Conservation (phyloP, 176 grass and related monocot genomes). For the Hsuehochloa calcarea region DNA sequence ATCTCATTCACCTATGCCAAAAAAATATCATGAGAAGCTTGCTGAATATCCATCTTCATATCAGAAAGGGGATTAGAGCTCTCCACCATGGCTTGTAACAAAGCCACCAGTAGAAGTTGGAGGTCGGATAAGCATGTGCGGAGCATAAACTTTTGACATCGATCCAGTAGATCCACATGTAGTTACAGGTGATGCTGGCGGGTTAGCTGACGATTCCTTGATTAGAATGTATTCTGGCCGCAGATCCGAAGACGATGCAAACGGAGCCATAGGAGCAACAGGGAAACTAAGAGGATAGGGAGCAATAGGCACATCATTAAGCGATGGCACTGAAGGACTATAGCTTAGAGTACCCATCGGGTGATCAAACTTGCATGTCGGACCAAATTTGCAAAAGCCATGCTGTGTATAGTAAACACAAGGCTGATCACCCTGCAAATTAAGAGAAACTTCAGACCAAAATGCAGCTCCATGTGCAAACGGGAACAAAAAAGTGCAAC, state of each 20-base stretch:
- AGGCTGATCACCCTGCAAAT: conserved; percentile 64
- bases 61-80: conserved; percentile 20
- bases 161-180: conserved; percentile 41
- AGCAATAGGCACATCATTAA: conserved; percentile 57
- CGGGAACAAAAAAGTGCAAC: not conserved
- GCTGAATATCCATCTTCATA: conserved; percentile 30
- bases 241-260: conserved; percentile 46
- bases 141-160: conserved; percentile 44
- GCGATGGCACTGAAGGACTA: conserved; percentile 50
- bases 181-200: conserved; percentile 27
- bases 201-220: conserved; percentile 44
- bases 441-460: conserved; percentile 20
- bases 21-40: conserved; percentile 25
- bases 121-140: conserved; percentile 54
- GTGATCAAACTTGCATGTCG: conserved; percentile 81
- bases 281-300: conserved; percentile 49
- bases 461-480: conserved; percentile 1
- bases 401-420: conserved; percentile 66
- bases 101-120: conserved; percentile 32
- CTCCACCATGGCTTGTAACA: conserved; percentile 19
- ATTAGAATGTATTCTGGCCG: conserved; percentile 41
- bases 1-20: conserved; percentile 43
- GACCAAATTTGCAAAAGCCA: conserved; percentile 73
- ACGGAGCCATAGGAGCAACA: conserved; percentile 48
- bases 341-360: conserved; percentile 58